Conservation (phyloP, 441 rosid species). For the Gossypium davidsonii region DNA sequence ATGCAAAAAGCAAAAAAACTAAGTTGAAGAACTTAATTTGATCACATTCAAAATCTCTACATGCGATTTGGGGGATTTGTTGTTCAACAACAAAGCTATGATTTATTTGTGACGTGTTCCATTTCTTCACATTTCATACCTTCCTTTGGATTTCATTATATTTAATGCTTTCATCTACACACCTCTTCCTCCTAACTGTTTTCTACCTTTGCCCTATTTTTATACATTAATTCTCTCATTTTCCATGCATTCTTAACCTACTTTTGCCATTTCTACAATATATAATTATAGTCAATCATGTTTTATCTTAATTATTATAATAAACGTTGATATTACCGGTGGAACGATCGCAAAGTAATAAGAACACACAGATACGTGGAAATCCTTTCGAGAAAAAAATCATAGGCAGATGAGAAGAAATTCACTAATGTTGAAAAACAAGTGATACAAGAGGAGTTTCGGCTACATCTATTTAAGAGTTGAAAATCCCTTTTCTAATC, state of each 20-base stretch:
- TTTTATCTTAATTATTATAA: too few species aligned
- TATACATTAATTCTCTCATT: not conserved
- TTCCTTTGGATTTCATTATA: not conserved
- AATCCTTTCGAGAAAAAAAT: too few species aligned
- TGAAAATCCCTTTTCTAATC: too few species aligned
- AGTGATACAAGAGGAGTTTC: too few species aligned
- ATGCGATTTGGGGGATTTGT: slow-evolving; percentile 7
- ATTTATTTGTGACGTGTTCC: slow-evolving; percentile 22
- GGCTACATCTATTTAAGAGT: too few species aligned
- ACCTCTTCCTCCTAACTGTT: not conserved
- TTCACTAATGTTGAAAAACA: too few species aligned
- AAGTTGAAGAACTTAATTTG: not conserved
- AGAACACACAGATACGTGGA: too few species aligned
- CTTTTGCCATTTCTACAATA: not conserved
- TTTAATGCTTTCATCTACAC: not conserved
- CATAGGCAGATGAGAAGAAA: too few species aligned
- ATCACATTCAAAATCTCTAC: slow-evolving; percentile 1
- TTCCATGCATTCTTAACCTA: not conserved
- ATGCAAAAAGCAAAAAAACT: slow-evolving; percentile 14
- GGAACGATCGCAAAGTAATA: too few species aligned
- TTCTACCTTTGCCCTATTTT: not conserved
- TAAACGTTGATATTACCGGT: too few species aligned
- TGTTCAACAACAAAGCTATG: slow-evolving; percentile 20
- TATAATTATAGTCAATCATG: too few species aligned
- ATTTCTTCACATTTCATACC: not conserved